Percentiles rank a stretch among this genome's conserved stretches.
phyloP scores from a whole-genome alignment of 768 basidiomycete genomes.

The Mycena olivaceomarginata region DNA sequence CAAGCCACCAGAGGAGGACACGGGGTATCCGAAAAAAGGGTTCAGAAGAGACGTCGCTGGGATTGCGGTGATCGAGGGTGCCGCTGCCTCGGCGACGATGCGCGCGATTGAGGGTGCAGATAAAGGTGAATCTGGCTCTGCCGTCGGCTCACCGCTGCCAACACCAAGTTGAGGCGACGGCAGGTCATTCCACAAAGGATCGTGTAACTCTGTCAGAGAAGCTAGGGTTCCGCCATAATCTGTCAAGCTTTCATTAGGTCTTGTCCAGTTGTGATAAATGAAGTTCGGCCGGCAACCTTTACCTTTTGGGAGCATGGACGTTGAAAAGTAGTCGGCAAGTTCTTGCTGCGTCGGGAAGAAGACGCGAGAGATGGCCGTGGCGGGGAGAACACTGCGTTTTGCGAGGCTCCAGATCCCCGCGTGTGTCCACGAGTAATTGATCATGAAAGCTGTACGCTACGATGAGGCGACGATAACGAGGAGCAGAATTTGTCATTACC shows the following conservation, averaged over 20 bases:
- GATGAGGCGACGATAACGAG: constrained; percentile 27
- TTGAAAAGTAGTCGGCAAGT: constrained; percentile 72
- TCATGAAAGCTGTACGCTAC: constrained; percentile 72
- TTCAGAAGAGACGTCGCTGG: constrained; percentile 75
- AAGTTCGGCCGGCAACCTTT: constrained; percentile 64
- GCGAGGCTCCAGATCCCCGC: constrained; percentile 79
- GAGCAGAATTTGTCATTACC: constrained; percentile 61
- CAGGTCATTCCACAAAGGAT: constrained; percentile 62
- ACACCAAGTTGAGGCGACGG: constrained; percentile 23
- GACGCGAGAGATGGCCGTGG: constrained; percentile 74
- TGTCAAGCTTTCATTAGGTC: constrained; percentile 55
- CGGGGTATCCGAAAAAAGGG: constrained; percentile 87
- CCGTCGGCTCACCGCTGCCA: constrained; percentile 30
- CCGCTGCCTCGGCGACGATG: constrained; percentile 19
- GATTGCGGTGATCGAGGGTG: constrained; percentile 42
- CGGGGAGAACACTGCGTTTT: constrained; percentile 77
- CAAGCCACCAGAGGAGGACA: constrained; percentile 57
- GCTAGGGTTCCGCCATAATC: constrained; percentile 83
- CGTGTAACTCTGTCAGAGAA: constrained; percentile 67
- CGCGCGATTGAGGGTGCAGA: constrained; percentile 34
- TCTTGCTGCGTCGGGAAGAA: constrained; percentile 79
- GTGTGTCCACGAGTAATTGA: constrained; percentile 87
- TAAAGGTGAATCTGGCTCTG: constrained; percentile 30
- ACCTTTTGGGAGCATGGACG: constrained; percentile 78
- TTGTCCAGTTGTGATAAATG: constrained; percentile 26